Evolutionary conservation across 306 rosid genomes (phyloP).

Genomic region (Ceratonia siliqua): DNA sequence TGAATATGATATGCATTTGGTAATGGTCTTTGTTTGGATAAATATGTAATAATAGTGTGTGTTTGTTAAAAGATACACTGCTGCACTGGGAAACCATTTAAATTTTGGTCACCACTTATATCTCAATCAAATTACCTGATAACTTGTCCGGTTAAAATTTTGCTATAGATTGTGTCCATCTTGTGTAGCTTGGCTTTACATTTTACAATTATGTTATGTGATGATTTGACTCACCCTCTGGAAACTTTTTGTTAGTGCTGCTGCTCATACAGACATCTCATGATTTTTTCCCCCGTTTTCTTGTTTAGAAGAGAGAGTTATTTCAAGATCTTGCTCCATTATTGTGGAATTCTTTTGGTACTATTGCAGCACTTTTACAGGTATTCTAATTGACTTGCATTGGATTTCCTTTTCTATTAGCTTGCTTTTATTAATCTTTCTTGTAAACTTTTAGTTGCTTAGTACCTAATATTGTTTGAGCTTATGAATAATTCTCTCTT

Average conservation of each 20-base stretch:
- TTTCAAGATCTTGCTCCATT: conserved; percentile 96
- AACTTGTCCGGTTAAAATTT: too few species aligned
- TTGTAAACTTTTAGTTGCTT: background rate
- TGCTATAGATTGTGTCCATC: background rate
- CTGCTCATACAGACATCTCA: conserved; percentile 35
- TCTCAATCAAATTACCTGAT: background rate
- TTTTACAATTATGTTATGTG: conserved; percentile 30
- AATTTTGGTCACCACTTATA: background rate
- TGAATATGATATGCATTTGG: background rate
- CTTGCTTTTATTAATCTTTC: conserved; percentile 13
- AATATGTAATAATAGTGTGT: background rate
- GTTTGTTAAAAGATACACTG: background rate
- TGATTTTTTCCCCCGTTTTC: conserved; percentile 17
- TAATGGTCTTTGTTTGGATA: background rate
- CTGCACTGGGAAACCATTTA: background rate
- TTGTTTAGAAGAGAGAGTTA: conserved; percentile 82
- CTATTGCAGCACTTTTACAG: conserved; percentile 89
- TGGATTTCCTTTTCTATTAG: conserved; percentile 21
- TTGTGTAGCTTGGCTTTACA: background rate
- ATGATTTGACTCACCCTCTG: conserved; percentile 46
- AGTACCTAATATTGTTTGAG: conserved; percentile 2
- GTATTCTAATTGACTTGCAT: conserved; percentile 37
- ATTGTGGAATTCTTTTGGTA: conserved; percentile 96
- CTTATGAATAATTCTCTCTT: background rate
- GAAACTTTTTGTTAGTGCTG: conserved; percentile 41